Evolutionary conservation across 257 asterid genomes (phyloP), one percentile per base, ranked within the genome.

Genomic region (Salvia rosmarinus): DNA sequence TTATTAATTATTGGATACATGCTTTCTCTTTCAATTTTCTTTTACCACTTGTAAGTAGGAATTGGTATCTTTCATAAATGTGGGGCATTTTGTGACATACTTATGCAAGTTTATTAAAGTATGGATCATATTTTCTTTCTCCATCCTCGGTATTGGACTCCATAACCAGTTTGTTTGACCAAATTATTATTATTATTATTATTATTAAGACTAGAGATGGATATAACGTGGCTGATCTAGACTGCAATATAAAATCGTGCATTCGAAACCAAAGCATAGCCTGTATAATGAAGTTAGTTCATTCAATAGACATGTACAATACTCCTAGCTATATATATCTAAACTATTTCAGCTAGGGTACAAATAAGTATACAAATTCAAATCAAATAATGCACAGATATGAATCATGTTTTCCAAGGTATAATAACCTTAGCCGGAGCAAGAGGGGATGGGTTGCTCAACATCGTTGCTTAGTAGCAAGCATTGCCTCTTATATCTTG

Each of bases 401-500:
- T 25, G 28, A 57, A 42, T 23, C 3, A 56, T 6, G 12, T 56
- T 62, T 35, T 49, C 64, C 62, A 63, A 47, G 72, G 57, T 46
- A 67, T 21, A 7, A 55, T 64, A 21, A 62, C 44, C 77, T 70
- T 70, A 70, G 49, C 25, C 5, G 32, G 64, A 44, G 69, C 3
- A 56, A 11, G 59, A 47, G 40, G 73, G 61, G 1, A 59, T 32
- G 49, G 8, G 60, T 44, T 68, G 51, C 28, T 30, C 64, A 8
- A 1, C 47, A 25, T 76, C 75, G 43, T 67, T 67, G 66, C 43
- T 56, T 35, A 77, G 74, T n/a, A 74, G 69, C 35, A 78, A 5
- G 56, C 82, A 70, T 44, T 84, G 82, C 64, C 75, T 72, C 82
- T 69, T 75, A 35, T 81, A 73, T 51, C 84, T 65, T 25, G 67